Base-by-base conservation (phyloP, 805 yeast genomes). In the Clavispora vitiphila region DNA sequence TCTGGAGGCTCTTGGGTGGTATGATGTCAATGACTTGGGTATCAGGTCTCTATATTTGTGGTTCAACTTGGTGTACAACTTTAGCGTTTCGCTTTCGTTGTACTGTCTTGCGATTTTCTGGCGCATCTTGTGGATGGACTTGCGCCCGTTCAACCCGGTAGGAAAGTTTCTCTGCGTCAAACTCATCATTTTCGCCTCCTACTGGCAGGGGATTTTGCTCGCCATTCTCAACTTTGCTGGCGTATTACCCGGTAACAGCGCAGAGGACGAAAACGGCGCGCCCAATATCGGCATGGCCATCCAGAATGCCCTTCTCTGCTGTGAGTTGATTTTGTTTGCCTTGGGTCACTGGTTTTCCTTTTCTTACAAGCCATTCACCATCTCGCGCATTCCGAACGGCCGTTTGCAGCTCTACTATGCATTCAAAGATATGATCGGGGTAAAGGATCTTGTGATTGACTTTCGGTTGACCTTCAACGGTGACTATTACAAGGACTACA, bases 91-190 rank as follows among this genome's bases (percentile, higher is more conserved):
- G 1, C 56, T 86, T 24, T 88, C 97, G 11, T 66, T 93, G 15
- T 93, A 89, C 59, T 80, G 86, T 42, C 65, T 93, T 49, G 96
- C 96, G 0, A 66, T 89, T 38, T 93, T 93, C 61, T 93, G 99
- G 99, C 83, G 80, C 57, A 86, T 95, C 51, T 69, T 93, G n/a
- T 81, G 85, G 65, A 58, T 57, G 2, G 97, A 90, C 53, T 71
- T 93, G 50, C 74, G 68, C 40, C 85, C 83, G 1, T 90, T 83
- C 66, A 77, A 86, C 41, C 98, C 98, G 3, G 81, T 93, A 77
- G 89, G 95, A 9, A 90, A 90, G 64, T 93, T 93, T 60, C 60
- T 93, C 30, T 89, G 97, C 65, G 96, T 93, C 36, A 93, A 93
- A 57, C 72, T 89, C 48, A 88, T 93, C 41, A 90, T 93, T 37